Evolutionary conservation across 768 basidiomycete species (phyloP), one percentile per base, ranked within the genome.

Genomic region (Auriscalpium orientale): DNA sequence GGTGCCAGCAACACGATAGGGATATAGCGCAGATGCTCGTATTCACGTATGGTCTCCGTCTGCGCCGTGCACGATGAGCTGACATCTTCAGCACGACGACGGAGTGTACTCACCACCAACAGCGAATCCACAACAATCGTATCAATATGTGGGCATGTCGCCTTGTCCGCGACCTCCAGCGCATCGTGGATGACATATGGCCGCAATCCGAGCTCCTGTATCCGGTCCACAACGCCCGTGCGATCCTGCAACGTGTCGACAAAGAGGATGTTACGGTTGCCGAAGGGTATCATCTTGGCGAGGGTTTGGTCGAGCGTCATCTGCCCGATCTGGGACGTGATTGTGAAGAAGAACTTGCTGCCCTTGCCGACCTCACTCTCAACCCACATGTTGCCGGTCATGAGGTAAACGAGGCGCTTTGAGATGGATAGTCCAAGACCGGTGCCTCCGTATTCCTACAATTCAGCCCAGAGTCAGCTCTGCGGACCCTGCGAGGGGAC

Each of bases 371-470:
- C 90, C 69, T 95, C 93, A 58, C 87, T 89, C 72, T 97, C 91
- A 20, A 99, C 97, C 97, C 97, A 99, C 79, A 99, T 91, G 65
- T 95, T 91, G 47, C 97, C 97, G 64, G 91, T 85, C 97, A 99
- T 99, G 64, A 99, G 86, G 49, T 85, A 87, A 16, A 98, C 95
- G 21, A 99, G 84, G 1, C 95, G 89, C 68, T 98, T 98, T 46
- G 95, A 98, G 65, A 99, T 98, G 10, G 95, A 98, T 46, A 98
- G 78, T 12, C 95, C 95, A 3, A 99, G 78, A 65, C 95, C 95
- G 0, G 95, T 98, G 43, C 95, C 95, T 59, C 95, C 95, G 62
- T 98, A 98, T 78, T 98, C 94, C 88, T 92, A 64, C 11, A 28
- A 50, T 46, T 46, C 10, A 46, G 20, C 50, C 46, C 2, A 44